Evolutionary conservation across 2,329 filamentous ascomycete genomes (phyloP), one percentile per base, ranked within the genome.

Genomic region (Neonectria neomacrospora): DNA sequence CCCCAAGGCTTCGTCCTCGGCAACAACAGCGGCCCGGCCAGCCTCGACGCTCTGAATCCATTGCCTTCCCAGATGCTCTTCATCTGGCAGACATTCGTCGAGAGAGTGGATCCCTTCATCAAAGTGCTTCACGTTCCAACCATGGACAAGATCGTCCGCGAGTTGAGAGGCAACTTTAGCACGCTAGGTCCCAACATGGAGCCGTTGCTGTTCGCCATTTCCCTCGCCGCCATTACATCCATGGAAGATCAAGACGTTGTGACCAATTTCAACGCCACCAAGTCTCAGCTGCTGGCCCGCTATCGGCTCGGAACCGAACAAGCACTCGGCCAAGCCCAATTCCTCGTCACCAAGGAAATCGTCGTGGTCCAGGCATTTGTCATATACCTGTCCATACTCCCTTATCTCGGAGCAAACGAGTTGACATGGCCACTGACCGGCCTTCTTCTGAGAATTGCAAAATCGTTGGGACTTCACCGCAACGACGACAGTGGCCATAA

Each of bases 31-130:
- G 60, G 54, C 7, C 51, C 58, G 3, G 63, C 47, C 2, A 66
- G 47, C 20, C 52, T 67, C 2, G 67, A 68, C 14, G 60, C 61
- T 0, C 54, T 74, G n/a, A 68, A 68, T 8, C 73, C 73, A 0
- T 61, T 74, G 34, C 71, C 73, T 7, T 71, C 72, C 10, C 73
- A 76, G 10, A 68, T 75, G 61, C 57, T 67, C 12, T 76, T 74
- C 42, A 67, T 77, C 18, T 77, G 74, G 75, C 65, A 73, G 10
- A 58, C 63, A n/a, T 77, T 71, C 30, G 61, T 74, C 4, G 65
- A 75, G 18, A 75, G 67, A 44, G 71, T 76, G 6, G 74, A 77
- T 26, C 72, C 74, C 0, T 75, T 77, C 53, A 68, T 77, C 57
- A 77, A 77, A 26, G 53, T 77, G 0, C 65, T 77, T 1, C 65